Evolutionary conservation across 2,329 filamentous ascomycete genomes (phyloP), one percentile per base, ranked within the genome.

Genomic region (Arthrobotrys musiformis): DNA sequence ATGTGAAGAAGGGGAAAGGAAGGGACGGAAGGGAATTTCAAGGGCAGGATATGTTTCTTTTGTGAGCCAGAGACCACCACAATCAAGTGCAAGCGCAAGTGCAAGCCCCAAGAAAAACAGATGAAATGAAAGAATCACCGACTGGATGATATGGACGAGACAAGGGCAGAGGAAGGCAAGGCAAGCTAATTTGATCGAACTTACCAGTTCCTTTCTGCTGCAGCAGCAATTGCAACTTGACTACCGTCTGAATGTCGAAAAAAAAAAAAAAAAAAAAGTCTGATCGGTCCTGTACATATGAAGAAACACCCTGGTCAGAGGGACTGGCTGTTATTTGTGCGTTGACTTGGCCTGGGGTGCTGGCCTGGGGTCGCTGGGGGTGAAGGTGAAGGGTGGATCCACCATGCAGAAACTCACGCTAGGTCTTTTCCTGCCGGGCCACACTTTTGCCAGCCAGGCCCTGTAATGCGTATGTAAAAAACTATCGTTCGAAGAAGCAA

Each of bases 341-440:
- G 72, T 76, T 76, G 72, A 76, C 72, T 76, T 76, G 72, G 68
- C 72, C 72, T 70, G 72, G 72, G 72, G 72, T 76, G 72, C 72
- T 54, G 54, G 72, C 56, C 70, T 69, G 63, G 70, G 70, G 70
- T 58, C 30, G 54, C 54, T 58, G 54, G 54, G 46, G 54, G 30
- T 58, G 30, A 58, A 58, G 48, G 46, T 35, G 35, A 33, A 58
- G 54, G 56, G 72, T 64, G 72, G 72, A 62, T 68, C 72, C 72
- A 69, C 64, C 63, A 26, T 63, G 64, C 64, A 69, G 72, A 76
- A 76, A 70, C 72, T 76, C 72, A 76, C 74, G 70, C 68, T 68
- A 69, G 56, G 73, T 70, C 62, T 70, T 61, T 72, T 70, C 79
- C 70, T 78, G 79, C 77, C 63, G 70, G 72, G 63, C 73, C 66